A percentile compares a stretch with the other conserved stretches of the same genome.
Conservation (phyloP, 2,329 filamentous ascomycete species). For the Colletotrichum orchidophilum region DNA sequence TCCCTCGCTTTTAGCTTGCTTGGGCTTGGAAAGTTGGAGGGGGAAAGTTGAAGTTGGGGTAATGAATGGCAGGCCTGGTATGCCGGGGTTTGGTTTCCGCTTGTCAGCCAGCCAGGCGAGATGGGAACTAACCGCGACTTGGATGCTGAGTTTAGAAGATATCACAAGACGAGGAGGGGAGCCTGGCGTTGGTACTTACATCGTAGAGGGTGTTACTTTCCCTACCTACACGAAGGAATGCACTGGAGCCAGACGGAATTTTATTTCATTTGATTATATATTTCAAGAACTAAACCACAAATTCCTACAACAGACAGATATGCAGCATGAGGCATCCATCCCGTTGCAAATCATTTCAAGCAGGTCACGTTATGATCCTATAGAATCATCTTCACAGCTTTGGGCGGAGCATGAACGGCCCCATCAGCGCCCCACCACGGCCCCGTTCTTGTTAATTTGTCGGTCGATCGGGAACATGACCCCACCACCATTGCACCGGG, state of each 20-base stretch:
- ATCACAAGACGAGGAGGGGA: slow-evolving; percentile 1
- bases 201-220: not conserved
- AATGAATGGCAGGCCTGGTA: slow-evolving; percentile 1
- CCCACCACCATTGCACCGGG: slow-evolving; percentile 19
- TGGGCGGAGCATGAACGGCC: slow-evolving; percentile 7
- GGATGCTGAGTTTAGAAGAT: not conserved
- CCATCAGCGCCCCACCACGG: slow-evolving; percentile 23
- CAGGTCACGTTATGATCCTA: not conserved
- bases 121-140: not conserved
- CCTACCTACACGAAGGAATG: not conserved
- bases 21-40: slow-evolving; percentile 25
- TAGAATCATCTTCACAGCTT: not conserved
- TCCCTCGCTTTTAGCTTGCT: not conserved
- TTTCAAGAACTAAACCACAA: too few relatives aligned
- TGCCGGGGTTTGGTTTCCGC: slow-evolving; percentile 20
- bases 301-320: too few relatives aligned
- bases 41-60: slow-evolving; percentile 33
- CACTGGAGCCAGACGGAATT: not conserved
- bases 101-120: slow-evolving; percentile 22
- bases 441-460: not conserved
- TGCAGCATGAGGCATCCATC: not conserved
- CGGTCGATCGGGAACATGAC: not conserved
- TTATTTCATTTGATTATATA: not conserved
- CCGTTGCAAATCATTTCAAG: not conserved
- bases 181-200: not conserved